Evolutionary conservation across 305 asterid species (phyloP).

Genomic region (Rubia tinctorum): DNA sequence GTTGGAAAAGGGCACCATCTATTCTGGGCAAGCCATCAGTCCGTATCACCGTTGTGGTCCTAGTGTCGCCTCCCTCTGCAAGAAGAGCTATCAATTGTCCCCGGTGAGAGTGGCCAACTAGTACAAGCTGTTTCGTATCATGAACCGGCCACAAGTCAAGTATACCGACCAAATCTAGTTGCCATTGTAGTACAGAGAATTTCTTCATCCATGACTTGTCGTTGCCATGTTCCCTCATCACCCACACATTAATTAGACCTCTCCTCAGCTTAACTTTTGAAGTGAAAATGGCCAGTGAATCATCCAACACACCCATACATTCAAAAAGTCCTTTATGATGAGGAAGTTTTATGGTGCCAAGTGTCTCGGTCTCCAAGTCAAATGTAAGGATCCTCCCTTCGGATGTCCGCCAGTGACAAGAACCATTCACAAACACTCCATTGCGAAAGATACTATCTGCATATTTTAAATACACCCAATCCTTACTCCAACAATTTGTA

Average conservation of each 20-base stretch:
- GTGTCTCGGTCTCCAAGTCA: neutral
- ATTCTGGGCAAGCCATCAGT: too few species aligned
- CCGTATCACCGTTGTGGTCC: too few species aligned
- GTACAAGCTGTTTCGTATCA: neutral
- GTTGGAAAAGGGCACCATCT: neutral
- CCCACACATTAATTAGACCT: neutral
- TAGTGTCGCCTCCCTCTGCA: neutral
- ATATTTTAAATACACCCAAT: neutral
- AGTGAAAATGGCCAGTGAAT: neutral
- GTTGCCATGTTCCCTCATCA: neutral
- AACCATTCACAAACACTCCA: neutral
- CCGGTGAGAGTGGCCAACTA: neutral
- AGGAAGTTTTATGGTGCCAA: neutral
- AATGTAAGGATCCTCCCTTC: neutral
- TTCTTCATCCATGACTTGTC: neutral
- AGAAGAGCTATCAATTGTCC: neutral
- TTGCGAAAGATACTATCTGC: neutral
- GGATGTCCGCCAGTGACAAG: neutral
- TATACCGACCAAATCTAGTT: neutral
- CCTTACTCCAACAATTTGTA: neutral
- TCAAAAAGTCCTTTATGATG: too few species aligned
- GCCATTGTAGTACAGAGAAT: neutral
- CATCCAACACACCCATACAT: neutral
- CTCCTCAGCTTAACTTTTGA: too few species aligned
- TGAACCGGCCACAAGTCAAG: neutral